Evolutionary conservation across 1,284 basidiomycete genomes (phyloP), one percentile per base, ranked within the genome.

Genomic region (Peniophora sp.): DNA sequence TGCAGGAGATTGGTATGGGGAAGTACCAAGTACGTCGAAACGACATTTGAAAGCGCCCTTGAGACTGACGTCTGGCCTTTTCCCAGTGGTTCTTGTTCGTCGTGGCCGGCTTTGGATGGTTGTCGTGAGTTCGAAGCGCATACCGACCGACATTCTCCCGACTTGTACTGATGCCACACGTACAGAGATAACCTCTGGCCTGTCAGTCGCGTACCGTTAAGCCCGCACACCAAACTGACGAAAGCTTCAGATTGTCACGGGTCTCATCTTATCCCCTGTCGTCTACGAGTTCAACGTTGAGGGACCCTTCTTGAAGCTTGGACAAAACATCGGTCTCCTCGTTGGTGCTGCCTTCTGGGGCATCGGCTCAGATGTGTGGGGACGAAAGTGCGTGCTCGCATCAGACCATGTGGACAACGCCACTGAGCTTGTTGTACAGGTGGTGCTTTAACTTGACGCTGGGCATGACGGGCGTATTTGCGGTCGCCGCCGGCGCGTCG

Each of bases 391-490:
- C 27, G 61, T 58, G n/a, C 24, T 24, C 35, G 14, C 24, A 14
- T 9, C 3, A 2, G 23, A n/a, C 22, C 35, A 49, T 22, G 9
- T 47, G 18, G 24, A 3, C 23, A 27, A 43, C 17, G 35, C 12
- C 12, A 12, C 47, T 37, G 17, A 49, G n/a, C 34, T 51, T 43
- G 27, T 49, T 52, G 15, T 17, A 32, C 47, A 81, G 80, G 54
- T 79, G 80, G 70, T 79, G 81, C 1, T 90, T 90, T 68, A 89
- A 90, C 62, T 62, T 85, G 35, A 90, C 87, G 0, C 72, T 89
- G 27, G 66, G 88, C 34, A 82, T 91, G 53, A 75, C 80, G 0
- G 83, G 82, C 1, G 66, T 85, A 3, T 90, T 91, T 56, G 82
- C 80, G 1, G 62, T 81, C 2, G 73, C 76, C 0, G 79, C 78